Conservation (phyloP, 805 yeast species). For the Metschnikowia kunwiensis region DNA sequence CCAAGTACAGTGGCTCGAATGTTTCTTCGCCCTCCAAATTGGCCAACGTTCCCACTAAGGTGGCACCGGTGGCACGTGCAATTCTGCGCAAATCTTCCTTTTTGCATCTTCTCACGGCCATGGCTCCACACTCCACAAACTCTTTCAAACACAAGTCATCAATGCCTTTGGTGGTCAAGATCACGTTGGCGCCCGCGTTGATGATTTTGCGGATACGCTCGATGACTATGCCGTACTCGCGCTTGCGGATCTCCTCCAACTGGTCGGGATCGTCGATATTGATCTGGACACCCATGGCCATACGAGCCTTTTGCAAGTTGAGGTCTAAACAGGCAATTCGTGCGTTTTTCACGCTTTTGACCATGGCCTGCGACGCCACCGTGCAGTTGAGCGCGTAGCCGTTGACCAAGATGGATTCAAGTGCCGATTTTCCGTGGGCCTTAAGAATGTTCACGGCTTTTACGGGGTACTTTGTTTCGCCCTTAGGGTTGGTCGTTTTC, state of each 20-base stretch:
- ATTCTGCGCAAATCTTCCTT: conserved; percentile 95
- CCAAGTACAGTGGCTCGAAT: conserved; percentile 79
- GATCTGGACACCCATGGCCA: conserved; percentile 98
- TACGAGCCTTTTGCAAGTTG: conserved; percentile 90
- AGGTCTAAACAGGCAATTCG: conserved; percentile 86
- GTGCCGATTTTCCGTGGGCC: conserved; percentile 93
- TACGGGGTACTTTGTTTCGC: conserved; percentile 89
- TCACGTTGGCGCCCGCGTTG: conserved; percentile 88
- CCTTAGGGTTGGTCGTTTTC: conserved; percentile 81
- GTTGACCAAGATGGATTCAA: conserved; percentile 79
- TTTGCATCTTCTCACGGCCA: conserved; percentile 96
- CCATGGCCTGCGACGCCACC: conserved; percentile 96
- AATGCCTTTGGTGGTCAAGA: conserved; percentile 89
- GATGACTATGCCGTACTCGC: conserved; percentile 81
- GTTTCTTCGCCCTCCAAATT: conserved; percentile 96
- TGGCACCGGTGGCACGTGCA: conserved; percentile 97
- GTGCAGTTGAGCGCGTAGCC: conserved; percentile 98
- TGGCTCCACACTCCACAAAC: conserved; percentile 85
- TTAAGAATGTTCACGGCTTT: conserved; percentile 94
- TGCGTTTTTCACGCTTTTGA: conserved; percentile 63
- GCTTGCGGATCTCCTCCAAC: conserved; percentile 84
- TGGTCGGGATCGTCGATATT: conserved; percentile 97
- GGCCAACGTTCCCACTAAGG: conserved; percentile 79
- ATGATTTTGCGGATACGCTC: conserved; percentile 81
- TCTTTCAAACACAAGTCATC: conserved; percentile 90